These are phyloP conservation scores for Vitellaria paradoxa DNA, from an alignment of 179 eudicot genomes.

Conservation along the genomic window DNA sequence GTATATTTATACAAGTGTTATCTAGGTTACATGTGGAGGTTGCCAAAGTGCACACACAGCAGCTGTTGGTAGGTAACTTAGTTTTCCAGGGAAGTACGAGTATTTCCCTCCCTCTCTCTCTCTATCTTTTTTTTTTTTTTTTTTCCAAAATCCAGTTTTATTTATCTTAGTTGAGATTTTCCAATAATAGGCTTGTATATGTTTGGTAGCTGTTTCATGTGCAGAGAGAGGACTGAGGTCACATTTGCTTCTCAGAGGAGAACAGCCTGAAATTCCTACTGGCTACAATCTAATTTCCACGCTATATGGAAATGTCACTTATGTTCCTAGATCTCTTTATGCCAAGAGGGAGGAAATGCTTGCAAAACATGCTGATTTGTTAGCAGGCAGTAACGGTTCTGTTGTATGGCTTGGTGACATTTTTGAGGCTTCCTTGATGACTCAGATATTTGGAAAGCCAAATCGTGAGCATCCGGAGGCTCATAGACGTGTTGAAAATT, in stretches of 20 bases:
- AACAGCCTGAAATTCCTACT: constrained; percentile 75
- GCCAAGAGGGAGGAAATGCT: constrained; percentile 88
- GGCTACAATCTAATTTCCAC: constrained; percentile 79
- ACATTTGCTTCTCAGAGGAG: constrained; percentile 92
- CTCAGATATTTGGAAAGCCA: constrained; percentile 16
- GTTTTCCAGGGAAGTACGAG: constrained; percentile 1
- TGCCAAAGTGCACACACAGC: constrained; percentile 99
- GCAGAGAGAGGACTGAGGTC: constrained; percentile 84
- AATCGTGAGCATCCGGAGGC: constrained; percentile 12
- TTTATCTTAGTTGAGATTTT: background rate
- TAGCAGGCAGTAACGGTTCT: constrained; percentile 56
- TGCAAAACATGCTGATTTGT: constrained; percentile 42
- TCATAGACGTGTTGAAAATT: constrained; percentile 24
- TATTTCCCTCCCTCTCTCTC: no score
- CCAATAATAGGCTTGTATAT: constrained; percentile 15
- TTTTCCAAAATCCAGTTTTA: background rate
- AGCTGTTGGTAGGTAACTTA: constrained; percentile 73
- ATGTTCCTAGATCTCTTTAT: constrained; percentile 76
- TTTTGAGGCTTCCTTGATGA: constrained; percentile 34
- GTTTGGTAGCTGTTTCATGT: constrained; percentile 78
- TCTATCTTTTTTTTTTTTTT: background rate
- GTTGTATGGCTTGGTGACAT: constrained; percentile 56
- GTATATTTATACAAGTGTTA: no score
- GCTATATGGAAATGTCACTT: constrained; percentile 66
- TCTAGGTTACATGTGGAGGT: constrained; percentile 97